These are phyloP conservation scores for Nymphaea colorata DNA, from an alignment of 164 flowering plant genomes.

Conservation along the genomic window DNA sequence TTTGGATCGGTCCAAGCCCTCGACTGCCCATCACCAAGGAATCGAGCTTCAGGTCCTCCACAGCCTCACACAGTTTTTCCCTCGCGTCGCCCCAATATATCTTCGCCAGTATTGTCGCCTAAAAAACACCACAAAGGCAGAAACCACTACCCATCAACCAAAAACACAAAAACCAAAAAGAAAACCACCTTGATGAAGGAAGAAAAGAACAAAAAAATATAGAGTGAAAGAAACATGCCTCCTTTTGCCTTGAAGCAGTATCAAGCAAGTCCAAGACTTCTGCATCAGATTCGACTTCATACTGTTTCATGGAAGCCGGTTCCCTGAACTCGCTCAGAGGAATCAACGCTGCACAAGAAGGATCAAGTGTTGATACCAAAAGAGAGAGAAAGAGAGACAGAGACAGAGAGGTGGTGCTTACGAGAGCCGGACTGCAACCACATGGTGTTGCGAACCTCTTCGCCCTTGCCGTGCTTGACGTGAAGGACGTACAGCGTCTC, in stretches of 20 bases:
- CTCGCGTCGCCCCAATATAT: constrained; percentile 92
- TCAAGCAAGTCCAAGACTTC: constrained; percentile 62
- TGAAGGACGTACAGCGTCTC: constrained; percentile 48
- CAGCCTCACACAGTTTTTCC: constrained; percentile 48
- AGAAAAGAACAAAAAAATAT: constrained; percentile 10
- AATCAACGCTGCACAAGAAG: constrained; percentile 46
- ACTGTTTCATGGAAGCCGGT: constrained; percentile 27
- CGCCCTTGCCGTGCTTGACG: constrained; percentile 19
- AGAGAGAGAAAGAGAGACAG: neutral
- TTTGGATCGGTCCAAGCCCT: constrained; percentile 50
- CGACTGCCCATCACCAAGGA: constrained; percentile 78
- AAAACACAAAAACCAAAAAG: neutral
- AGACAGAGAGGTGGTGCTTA: constrained; percentile 13
- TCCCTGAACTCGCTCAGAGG: constrained; percentile 67
- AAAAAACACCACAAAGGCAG: neutral
- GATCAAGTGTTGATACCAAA: neutral
- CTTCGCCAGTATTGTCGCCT: constrained; percentile 53
- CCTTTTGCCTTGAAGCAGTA: constrained; percentile 40
- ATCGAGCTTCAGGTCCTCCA: constrained; percentile 39
- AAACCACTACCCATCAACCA: neutral
- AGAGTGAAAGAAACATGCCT: constrained; percentile 22
- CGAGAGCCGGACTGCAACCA: constrained; percentile 70
- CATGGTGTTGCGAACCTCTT: constrained; percentile 32
- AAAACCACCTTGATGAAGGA: neutral
- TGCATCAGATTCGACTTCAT: constrained; percentile 36